Evolutionary conservation across 768 basidiomycete genomes (phyloP).

Genomic region (Boletus fagicola): DNA sequence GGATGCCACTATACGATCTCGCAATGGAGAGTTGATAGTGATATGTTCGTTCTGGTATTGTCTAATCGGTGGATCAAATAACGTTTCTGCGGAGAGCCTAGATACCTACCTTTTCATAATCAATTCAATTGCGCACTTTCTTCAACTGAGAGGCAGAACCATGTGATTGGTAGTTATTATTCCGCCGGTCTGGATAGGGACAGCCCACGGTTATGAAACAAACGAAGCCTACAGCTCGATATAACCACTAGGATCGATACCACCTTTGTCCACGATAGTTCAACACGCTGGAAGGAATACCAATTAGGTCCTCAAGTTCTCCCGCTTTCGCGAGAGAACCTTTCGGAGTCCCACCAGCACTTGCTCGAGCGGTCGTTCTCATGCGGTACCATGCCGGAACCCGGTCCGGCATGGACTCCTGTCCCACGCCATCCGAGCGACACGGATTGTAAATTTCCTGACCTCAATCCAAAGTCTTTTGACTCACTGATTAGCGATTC

Average conservation of each 20-base stretch:
- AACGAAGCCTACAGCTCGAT: background rate
- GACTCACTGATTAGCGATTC: no score
- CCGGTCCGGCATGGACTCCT: no score
- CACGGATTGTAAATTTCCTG: no score
- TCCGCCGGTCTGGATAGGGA: background rate
- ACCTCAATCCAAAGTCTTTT: no score
- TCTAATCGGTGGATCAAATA: slow-evolving; percentile 17
- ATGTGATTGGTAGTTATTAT: background rate
- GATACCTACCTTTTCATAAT: slow-evolving; percentile 5
- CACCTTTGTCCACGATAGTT: background rate
- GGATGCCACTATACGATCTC: background rate
- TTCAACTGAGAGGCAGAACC: background rate
- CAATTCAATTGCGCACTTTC: background rate
- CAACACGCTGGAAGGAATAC: background rate
- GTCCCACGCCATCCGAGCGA: no score
- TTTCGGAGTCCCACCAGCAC: no score
- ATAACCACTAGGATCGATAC: background rate
- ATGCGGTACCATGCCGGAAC: no score
- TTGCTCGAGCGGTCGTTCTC: no score
- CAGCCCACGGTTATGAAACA: no score
- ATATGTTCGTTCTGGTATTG: slow-evolving; percentile 5
- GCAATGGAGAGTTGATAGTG: slow-evolving; percentile 1
- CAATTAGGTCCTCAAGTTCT: background rate
- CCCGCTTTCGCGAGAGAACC: no score
- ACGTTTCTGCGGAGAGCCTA: background rate